Conservation (phyloP, 768 basidiomycete genomes). For the Termitomyces sp. region DNA sequence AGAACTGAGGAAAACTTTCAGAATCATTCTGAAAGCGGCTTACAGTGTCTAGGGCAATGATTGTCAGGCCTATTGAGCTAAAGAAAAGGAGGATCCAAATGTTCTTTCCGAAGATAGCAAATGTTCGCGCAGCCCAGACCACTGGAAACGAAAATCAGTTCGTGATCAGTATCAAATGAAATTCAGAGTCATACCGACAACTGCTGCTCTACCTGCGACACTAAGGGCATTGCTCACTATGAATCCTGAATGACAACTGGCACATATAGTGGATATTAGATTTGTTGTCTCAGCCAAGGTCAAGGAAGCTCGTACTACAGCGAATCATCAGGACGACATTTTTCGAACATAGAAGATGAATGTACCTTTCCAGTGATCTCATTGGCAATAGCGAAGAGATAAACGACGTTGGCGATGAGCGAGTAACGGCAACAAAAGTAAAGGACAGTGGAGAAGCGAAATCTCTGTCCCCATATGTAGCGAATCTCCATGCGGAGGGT, state of each 20-base stretch:
- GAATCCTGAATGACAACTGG: background rate
- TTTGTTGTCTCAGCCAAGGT: background rate
- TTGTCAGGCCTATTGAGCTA: background rate
- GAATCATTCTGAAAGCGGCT: background rate
- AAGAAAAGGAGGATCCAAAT: background rate
- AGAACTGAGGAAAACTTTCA: background rate
- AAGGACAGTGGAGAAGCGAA: slow-evolving; percentile 23
- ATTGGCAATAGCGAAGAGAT: slow-evolving; percentile 20
- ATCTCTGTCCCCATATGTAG: slow-evolving; percentile 24
- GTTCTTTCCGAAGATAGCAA: background rate
- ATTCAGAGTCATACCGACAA: background rate
- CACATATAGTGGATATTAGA: background rate
- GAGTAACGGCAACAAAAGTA: slow-evolving; percentile 26
- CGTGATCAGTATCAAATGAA: background rate
- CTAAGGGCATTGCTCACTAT: slow-evolving; percentile 1
- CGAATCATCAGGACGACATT: background rate
- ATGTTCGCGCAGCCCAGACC: background rate
- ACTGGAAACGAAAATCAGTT: background rate
- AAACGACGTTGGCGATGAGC: slow-evolving; percentile 23
- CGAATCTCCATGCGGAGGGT: slow-evolving; percentile 22
- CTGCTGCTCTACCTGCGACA: background rate
- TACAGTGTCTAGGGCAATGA: background rate
- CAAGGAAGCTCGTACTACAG: background rate
- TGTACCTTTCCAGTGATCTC: slow-evolving; percentile 14
- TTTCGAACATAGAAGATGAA: background rate